Conservation (phyloP, 2,329 filamentous ascomycete genomes). For the Huntiella bhutanensis region DNA sequence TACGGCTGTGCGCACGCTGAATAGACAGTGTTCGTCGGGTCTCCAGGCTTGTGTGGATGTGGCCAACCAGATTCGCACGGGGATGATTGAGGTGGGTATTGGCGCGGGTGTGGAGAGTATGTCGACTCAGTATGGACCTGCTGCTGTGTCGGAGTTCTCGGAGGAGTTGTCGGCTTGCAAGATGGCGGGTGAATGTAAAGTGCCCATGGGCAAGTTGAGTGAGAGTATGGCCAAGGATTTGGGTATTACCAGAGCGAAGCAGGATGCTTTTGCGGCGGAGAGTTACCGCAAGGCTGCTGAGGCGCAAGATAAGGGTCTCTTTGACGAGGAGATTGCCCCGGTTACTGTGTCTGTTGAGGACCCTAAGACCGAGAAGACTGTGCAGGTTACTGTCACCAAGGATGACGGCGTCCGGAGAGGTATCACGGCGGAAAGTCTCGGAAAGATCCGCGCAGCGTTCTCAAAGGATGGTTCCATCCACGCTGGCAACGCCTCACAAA, state of each 20-base stretch:
- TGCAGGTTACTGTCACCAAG: slow-evolving; percentile 60
- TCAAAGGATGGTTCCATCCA: slow-evolving; percentile 85
- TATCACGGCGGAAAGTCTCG: slow-evolving; percentile 73
- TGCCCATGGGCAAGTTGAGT: slow-evolving; percentile 84
- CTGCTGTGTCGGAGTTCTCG: slow-evolving; percentile 81
- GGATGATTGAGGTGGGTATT: slow-evolving; percentile 90
- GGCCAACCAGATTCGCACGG: slow-evolving; percentile 74
- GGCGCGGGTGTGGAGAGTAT: slow-evolving; percentile 95
- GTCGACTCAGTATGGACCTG: slow-evolving; percentile 76
- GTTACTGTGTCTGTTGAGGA: slow-evolving; percentile 75
- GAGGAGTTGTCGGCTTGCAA: slow-evolving; percentile 65
- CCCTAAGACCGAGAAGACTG: slow-evolving; percentile 73
- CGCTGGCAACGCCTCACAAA: slow-evolving; percentile 88
- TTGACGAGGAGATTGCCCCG: slow-evolving; percentile 78
- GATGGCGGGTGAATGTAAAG: slow-evolving; percentile 87
- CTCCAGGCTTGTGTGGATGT: slow-evolving; percentile 86
- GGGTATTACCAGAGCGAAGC: slow-evolving; percentile 47
- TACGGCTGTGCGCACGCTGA: slow-evolving; percentile 70
- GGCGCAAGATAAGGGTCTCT: slow-evolving; percentile 77
- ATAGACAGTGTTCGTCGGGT: slow-evolving; percentile 86
- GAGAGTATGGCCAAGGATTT: slow-evolving; percentile 89
- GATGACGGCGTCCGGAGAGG: slow-evolving; percentile 78
- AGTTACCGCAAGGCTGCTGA: slow-evolving; percentile 80
- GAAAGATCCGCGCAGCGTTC: slow-evolving; percentile 80
- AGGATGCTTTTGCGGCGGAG: slow-evolving; percentile 85